Evolutionary conservation across 2,329 filamentous ascomycete genomes (phyloP).

Genomic region (Penicillium verrucosum): DNA sequence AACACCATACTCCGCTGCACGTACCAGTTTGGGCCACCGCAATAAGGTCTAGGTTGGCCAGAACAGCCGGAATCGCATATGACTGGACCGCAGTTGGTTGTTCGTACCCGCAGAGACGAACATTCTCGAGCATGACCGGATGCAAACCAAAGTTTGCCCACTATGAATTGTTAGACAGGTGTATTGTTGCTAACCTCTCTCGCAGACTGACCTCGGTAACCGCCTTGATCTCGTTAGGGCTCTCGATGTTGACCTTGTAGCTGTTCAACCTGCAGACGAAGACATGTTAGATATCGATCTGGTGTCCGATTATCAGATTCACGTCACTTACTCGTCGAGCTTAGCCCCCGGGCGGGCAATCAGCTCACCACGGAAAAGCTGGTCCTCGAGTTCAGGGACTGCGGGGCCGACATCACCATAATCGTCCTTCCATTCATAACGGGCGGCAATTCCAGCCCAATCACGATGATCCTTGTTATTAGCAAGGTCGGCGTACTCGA

Average conservation of each 20-base stretch:
- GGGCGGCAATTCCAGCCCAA: conserved; percentile 57
- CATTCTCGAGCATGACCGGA: conserved; percentile 75
- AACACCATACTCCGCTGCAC: conserved; percentile 24
- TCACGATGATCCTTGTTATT: conserved; percentile 28
- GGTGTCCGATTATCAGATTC: not conserved
- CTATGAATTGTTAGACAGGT: conserved; percentile 33
- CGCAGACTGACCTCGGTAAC: conserved; percentile 10
- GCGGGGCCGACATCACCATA: conserved; percentile 79
- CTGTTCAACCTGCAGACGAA: conserved; percentile 11
- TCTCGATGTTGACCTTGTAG: conserved; percentile 10
- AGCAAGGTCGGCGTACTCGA: conserved; percentile 36
- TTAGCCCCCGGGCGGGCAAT: conserved; percentile 57
- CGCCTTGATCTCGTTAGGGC: conserved; percentile 6
- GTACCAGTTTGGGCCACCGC: conserved; percentile 89
- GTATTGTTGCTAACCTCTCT: not conserved
- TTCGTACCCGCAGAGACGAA: conserved; percentile 67
- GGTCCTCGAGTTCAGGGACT: conserved; percentile 65
- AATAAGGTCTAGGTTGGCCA: conserved; percentile 75
- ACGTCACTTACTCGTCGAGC: conserved; percentile 57
- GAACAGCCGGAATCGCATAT: conserved; percentile 76
- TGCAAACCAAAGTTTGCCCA: conserved; percentile 82
- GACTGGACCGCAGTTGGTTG: conserved; percentile 82
- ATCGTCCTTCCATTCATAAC: conserved; percentile 84
- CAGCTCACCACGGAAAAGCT: conserved; percentile 65
- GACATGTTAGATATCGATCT: not conserved